These are phyloP conservation scores for Emericellopsis cladophorae DNA, from an alignment of 2,329 filamentous ascomycete species.

Conservation along the genomic window DNA sequence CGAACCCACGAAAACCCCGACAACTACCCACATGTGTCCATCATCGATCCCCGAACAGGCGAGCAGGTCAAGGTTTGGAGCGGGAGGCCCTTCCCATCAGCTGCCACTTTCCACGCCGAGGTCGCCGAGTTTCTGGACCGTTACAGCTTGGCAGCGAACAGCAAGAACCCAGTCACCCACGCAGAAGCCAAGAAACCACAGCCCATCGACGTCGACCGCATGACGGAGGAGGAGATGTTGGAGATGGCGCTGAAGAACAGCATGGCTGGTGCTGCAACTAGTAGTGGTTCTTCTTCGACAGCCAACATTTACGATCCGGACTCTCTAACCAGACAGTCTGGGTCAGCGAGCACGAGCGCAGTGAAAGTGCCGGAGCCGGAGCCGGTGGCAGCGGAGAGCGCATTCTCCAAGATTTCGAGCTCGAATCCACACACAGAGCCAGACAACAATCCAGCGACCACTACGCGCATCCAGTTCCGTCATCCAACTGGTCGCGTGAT, in stretches of 20 bases:
- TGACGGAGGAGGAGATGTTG: constrained; percentile 97
- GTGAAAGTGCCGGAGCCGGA: constrained; percentile 41
- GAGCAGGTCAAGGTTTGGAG: constrained; percentile 97
- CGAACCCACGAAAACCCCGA: constrained; percentile 65
- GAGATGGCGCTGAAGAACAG: constrained; percentile 89
- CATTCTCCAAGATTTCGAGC: constrained; percentile 61
- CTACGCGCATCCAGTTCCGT: constrained; percentile 85
- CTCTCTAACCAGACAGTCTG: constrained; percentile 55
- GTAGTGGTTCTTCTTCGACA: constrained; percentile 21
- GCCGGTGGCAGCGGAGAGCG: constrained; percentile 22
- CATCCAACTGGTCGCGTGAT: constrained; percentile 78
- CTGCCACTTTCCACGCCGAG: constrained; percentile 77
- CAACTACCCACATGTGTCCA: constrained; percentile 90
- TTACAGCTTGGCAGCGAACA: constrained; percentile 78
- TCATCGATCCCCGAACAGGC: constrained; percentile 88
- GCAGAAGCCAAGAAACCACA: constrained; percentile 47
- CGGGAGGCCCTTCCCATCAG: constrained; percentile 62
- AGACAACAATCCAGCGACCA: constrained; percentile 51
- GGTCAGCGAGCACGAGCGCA: constrained; percentile 27
- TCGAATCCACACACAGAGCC: constrained; percentile 70
- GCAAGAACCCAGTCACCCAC: constrained; percentile 84
- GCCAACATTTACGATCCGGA: constrained; percentile 69
- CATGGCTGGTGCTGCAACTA: constrained; percentile 38
- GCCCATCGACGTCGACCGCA: constrained; percentile 64
- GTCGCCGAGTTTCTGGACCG: constrained; percentile 94